Evolutionary conservation across 2,329 filamentous ascomycete genomes (phyloP), one percentile per base, ranked within the genome.

Genomic region (Diaporthe citriasiana): DNA sequence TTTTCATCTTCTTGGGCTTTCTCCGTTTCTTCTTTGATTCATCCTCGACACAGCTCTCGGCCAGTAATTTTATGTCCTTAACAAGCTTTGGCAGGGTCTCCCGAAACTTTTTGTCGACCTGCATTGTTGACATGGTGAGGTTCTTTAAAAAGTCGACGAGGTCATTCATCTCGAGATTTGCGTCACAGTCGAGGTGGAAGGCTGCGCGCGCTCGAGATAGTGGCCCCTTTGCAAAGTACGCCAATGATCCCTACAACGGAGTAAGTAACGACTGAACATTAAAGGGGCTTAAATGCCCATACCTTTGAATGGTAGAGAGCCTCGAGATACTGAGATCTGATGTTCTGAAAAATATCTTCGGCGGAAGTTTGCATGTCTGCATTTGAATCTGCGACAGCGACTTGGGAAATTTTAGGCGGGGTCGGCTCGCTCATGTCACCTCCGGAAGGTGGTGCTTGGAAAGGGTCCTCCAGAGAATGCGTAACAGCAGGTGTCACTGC

Each of bases 151-250:
- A 95, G 0, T 88, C 85, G 12, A 93, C 86, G 25, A 95, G 84
- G 66, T 94, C 90, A 33, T 85, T 83, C 82, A 92, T 90, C 53
- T 91, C 87, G 27, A 92, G 83, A 30, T 87, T 89, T 9, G 88
- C 85, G 80, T 92, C 90, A 69, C 89, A 89, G 75, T 91, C 89
- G 19, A 91, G 83, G 73, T 92, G 90, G 76, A 94, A 94, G 19
- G 91, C 89, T 60, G 92, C 93, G 74, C 94, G 89, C 59, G 93
- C 92, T 77, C 93, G 89, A 57, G 94, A 94, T 27, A 97, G 84
- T 1, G 94, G 93, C 0, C 94, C 94, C 84, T 97, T 97, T 27
- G 92, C 92, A 82, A 96, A 95, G 82, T 95, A 97, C 73, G 94
- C 94, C 73, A 96, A 84, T 4, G 94, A 94, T 45, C 93, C 94